Evolutionary conservation across 1,284 basidiomycete species (phyloP).

Genomic region (Malassezia restricta): DNA sequence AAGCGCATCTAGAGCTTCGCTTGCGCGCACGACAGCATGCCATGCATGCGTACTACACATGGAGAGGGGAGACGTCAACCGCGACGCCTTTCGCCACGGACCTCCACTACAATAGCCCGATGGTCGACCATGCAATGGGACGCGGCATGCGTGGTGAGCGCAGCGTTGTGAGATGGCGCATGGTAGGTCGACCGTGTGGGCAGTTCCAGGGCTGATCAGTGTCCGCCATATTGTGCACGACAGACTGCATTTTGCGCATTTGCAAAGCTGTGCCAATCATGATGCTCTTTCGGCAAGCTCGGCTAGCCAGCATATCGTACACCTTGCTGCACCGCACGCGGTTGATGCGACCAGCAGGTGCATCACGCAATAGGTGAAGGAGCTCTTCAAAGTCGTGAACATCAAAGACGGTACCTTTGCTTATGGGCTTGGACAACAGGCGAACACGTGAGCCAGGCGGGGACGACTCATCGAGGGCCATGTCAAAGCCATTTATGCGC

Average conservation of each 20-base stretch:
- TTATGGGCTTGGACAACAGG: constrained; percentile 74
- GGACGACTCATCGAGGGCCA: constrained; percentile 51
- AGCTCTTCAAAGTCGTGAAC: constrained; percentile 84
- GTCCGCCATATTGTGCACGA: constrained; percentile 80
- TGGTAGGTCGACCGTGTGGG: constrained; percentile 88
- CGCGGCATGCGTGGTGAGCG: neutral
- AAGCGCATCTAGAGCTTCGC: constrained; percentile 5
- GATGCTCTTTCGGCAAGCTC: constrained; percentile 87
- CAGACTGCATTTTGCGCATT: constrained; percentile 61
- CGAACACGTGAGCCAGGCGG: constrained; percentile 54
- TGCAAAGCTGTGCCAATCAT: constrained; percentile 85
- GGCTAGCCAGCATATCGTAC: constrained; percentile 88
- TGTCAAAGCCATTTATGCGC: constrained; percentile 74
- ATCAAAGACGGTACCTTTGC: constrained; percentile 74
- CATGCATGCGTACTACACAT: neutral
- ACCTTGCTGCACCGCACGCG: constrained; percentile 84
- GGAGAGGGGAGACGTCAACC: neutral
- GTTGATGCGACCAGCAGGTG: constrained; percentile 52
- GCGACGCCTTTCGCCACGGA: neutral
- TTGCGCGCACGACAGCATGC: constrained; percentile 5
- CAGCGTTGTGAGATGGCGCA: constrained; percentile 53
- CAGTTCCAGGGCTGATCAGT: constrained; percentile 97
- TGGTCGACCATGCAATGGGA: constrained; percentile 4
- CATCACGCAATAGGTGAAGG: constrained; percentile 68
- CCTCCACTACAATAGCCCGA: neutral